Percentiles rank a stretch among this genome's conserved stretches.
phyloP scores from a whole-genome alignment of 78 protist species.

The Dictyostelium citrinum region DNA sequence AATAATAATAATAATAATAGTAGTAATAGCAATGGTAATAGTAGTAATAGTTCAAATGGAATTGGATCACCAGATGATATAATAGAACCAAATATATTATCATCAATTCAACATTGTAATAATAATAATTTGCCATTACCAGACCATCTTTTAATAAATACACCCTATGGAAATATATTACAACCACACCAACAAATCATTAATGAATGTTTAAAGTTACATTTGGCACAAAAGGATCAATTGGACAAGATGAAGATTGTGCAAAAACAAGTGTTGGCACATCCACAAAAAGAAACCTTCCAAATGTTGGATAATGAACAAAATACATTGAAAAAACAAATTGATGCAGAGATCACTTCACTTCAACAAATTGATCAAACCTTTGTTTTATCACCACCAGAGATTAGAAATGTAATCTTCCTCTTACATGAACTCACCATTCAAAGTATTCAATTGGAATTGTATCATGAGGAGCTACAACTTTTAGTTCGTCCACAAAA shows the following conservation, averaged over 20 bases:
- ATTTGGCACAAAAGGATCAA: constrained; percentile 73
- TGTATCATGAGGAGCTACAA: constrained; percentile 76
- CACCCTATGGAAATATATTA: constrained; percentile 59
- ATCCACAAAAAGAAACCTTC: constrained; percentile 62
- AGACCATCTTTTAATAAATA: constrained; percentile 41
- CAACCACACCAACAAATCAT: constrained; percentile 78
- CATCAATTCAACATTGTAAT: not conserved
- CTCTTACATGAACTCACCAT: constrained; percentile 65
- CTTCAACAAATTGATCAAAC: constrained; percentile 72
- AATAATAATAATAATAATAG: not conserved
- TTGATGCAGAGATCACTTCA: constrained; percentile 57
- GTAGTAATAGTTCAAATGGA: not conserved
- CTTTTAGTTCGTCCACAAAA: constrained; percentile 54
- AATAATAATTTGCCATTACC: constrained; percentile 29
- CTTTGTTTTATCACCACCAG: constrained; percentile 54
- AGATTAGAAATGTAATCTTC: constrained; percentile 55
- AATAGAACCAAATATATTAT: not conserved
- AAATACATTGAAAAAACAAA: constrained; percentile 65
- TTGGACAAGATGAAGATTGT: constrained; percentile 69
- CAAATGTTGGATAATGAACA: constrained; percentile 75
- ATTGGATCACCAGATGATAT: not conserved
- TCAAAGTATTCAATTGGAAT: constrained; percentile 71
- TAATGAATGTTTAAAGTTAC: constrained; percentile 58
- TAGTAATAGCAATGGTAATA: not conserved
- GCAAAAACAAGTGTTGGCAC: constrained; percentile 72